A percentile compares a stretch with the other conserved stretches of the same genome.
These are phyloP conservation scores for Didymella arachidicola DNA, from an alignment of 2,329 filamentous ascomycete genomes.

Conservation along the genomic window DNA sequence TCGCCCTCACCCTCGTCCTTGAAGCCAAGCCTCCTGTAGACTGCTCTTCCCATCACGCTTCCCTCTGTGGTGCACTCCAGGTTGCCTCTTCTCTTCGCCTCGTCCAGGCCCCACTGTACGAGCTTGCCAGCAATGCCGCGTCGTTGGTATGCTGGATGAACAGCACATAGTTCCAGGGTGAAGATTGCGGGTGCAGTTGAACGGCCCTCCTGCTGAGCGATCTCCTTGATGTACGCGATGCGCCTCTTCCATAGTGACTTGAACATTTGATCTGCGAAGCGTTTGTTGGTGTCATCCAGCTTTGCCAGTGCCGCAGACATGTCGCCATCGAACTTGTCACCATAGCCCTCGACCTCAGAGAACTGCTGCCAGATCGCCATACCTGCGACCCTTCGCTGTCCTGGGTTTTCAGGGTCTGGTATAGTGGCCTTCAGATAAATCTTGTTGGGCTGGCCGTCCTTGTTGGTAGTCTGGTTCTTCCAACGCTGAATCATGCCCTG, in stretches of 20 bases:
- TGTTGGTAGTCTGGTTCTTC: constrained; percentile 52
- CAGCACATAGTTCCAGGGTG: constrained; percentile 55
- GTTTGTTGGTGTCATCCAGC: constrained; percentile 55
- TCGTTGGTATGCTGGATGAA: constrained; percentile 63
- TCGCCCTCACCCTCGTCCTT: constrained; percentile 42
- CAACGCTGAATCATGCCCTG: constrained; percentile 55
- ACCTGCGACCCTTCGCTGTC: constrained; percentile 55
- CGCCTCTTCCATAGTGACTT: constrained; percentile 55
- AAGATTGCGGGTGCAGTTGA: constrained; percentile 56
- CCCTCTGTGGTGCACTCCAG: constrained; percentile 50
- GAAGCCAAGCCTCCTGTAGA: constrained; percentile 46
- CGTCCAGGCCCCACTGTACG: constrained; percentile 45
- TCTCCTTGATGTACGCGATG: constrained; percentile 49
- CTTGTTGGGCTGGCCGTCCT: constrained; percentile 58
- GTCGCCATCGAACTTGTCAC: constrained; percentile 48
- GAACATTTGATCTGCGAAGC: constrained; percentile 57
- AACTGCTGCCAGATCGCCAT: constrained; percentile 64
- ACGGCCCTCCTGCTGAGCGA: constrained; percentile 37
- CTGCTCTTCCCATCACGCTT: constrained; percentile 45
- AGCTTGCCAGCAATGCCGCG: constrained; percentile 48
- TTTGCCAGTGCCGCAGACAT: constrained; percentile 43
- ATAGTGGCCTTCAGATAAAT: constrained; percentile 64
- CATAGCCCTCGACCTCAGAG: constrained; percentile 59
- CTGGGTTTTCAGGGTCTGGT: constrained; percentile 40
- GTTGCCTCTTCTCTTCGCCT: constrained; percentile 45